Base-by-base conservation (phyloP, 116 monocot species). In the Posidonia oceanica region DNA sequence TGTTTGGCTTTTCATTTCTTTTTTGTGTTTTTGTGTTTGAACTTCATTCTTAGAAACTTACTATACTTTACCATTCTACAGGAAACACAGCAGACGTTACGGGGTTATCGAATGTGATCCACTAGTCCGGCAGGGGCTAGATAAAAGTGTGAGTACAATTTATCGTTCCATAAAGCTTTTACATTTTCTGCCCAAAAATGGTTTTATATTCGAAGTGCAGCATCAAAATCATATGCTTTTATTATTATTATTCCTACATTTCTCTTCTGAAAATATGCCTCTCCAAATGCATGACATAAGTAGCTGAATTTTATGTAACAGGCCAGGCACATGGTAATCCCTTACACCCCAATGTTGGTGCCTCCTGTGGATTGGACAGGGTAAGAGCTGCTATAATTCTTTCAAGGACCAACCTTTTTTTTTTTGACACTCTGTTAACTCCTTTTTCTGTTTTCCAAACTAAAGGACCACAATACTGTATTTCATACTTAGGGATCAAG, bases 261-360 rank as follows among this genome's bases (percentile, higher is more conserved):
- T 29, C 29, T 29, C 12, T 7, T 48, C 48, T 48, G 8, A 5
- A 48, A 8, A 12, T 48, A 48, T 38, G 17, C 3, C 36, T 57
- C 5, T 57, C 39, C 29, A 4, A 36, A 39, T 16, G 38, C 17
- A n/a, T 70, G 37, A 56, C 36, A 13, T 57, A 38, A 38, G n/a
- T 57, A 37, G n/a, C 55, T 38, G 57, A 63, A 39, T 39, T 63
- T 78, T 38, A 40, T 83, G 72, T 68, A 36, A 67, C 84, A 97
- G 97, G 93, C 98, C 62, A 85, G 86, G 67, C 90, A 98, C 77
- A 93, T 93, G 80, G 87, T 98, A 40, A 90, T 98, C 51, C 98
- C 98, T 59, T 93, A 98, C 68, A 93, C 89, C 87, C 98, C 98
- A 63, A 98, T 98, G 98, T 80, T 98, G 72, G 82, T 98, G 14